Base-by-base conservation (phyloP, 2,329 filamentous ascomycete species). In the Colletotrichum melonis region DNA sequence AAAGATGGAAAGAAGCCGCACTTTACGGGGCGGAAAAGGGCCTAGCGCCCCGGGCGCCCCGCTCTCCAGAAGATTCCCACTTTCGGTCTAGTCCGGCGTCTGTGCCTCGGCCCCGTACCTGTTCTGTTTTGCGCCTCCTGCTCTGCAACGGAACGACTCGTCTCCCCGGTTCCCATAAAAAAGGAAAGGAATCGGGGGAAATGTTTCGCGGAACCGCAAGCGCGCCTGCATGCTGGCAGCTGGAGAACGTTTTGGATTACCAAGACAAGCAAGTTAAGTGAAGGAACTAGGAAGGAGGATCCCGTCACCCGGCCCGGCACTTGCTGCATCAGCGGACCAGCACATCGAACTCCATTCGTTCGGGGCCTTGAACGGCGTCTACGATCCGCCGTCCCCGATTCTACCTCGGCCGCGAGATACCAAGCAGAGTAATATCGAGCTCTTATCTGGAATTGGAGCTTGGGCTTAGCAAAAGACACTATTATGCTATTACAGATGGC, bases 351-450 rank as follows among this genome's bases (percentile, higher is more conserved):
- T 16, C 22, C 22, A 11, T 32, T 32, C 22, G 42, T 49, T 49
- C 42, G 42, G 42, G 42, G 42, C 19, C 42, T n/a, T 49, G 42
- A 57, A 12, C 64, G 69, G 65, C 38, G 24, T 63, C 38, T 55
- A 38, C 58, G n/a, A 63, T 63, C 58, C 26, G 65, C 69, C 58
- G 69, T 69, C 69, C 28, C 65, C 65, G 69, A 69, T 12, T 63
- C 42, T 64, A 52, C 66, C 66, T 73, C 66, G 66, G 66, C 32
- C 55, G 59, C 54, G 24, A 24, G 26, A 19, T 49, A 26, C 42
- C 26, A 12, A 16, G n/a, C 22, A 9, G 5, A 22, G 55, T 11
- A 32, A 16, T 19, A 19, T 24, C 14, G 14, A 14, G 22, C 42
- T 49, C 19, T 49, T 22, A 4, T 26, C 26, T n/a, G 19, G 16